phyloP scores from a whole-genome alignment of 2,329 filamentous ascomycete genomes.

The Graphium sp. region DNA sequence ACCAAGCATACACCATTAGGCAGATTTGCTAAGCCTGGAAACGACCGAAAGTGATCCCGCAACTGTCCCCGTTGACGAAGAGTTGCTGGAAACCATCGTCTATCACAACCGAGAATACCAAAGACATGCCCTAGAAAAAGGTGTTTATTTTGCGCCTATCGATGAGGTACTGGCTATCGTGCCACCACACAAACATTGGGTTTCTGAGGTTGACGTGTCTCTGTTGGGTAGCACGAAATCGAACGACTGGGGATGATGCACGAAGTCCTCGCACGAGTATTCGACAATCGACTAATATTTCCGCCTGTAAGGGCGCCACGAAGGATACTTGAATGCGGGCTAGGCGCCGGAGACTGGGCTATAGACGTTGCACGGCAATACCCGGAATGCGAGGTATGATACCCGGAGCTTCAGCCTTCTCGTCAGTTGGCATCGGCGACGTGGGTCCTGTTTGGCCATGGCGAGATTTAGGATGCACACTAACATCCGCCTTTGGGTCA shows the following conservation, averaged over 20 bases:
- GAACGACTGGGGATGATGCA: conserved; percentile 49
- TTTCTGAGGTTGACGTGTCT: conserved; percentile 5
- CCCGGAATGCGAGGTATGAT: conserved; percentile 45
- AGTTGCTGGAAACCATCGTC: conserved; percentile 39
- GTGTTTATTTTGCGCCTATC: conserved; percentile 49
- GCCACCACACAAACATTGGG: conserved; percentile 6
- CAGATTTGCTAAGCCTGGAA: no score
- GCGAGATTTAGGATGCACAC: no score
- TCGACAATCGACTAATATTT: conserved; percentile 52
- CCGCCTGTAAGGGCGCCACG: conserved; percentile 41
- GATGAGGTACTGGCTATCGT: conserved; percentile 41
- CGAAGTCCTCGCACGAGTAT: conserved; percentile 41
- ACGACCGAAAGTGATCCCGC: conserved; percentile 29
- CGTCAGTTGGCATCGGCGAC: background rate
- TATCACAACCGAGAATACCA: conserved; percentile 51
- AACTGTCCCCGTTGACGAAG: conserved; percentile 37
- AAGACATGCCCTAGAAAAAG: conserved; percentile 45
- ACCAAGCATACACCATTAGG: no score
- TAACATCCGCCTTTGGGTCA: no score
- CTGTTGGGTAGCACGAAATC: conserved; percentile 40
- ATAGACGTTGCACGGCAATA: conserved; percentile 47
- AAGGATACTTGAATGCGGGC: conserved; percentile 56
- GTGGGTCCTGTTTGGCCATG: no score
- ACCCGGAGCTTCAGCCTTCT: conserved; percentile 1
- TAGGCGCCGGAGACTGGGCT: conserved; percentile 56